Evolutionary conservation across 768 basidiomycete genomes (phyloP).

Genomic region (Lentinus brumalis): DNA sequence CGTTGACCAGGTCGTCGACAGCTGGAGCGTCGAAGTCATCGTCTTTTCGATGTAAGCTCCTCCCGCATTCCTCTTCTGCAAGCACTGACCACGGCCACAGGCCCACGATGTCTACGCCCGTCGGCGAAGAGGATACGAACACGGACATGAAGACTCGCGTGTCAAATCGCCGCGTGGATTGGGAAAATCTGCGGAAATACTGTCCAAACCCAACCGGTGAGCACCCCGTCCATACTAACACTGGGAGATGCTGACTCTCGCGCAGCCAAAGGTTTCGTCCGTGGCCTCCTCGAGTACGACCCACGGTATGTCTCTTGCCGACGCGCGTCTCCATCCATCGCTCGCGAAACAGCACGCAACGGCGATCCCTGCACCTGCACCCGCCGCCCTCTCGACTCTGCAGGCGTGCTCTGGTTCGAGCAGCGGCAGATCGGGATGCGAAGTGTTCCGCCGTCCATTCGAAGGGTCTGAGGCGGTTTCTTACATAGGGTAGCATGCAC

Average conservation of each 20-base stretch:
- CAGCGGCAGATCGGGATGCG: too few species aligned
- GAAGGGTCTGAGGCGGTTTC: too few species aligned
- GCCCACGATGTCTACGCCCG: slow-evolving; percentile 78
- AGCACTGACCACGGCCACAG: slow-evolving; percentile 37
- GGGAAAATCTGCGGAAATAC: slow-evolving; percentile 45
- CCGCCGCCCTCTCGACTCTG: too few species aligned
- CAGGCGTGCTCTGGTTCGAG: too few species aligned
- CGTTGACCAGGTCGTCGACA: slow-evolving; percentile 87
- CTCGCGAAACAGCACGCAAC: slow-evolving; percentile 36
- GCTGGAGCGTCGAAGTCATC: slow-evolving; percentile 96
- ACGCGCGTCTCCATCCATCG: slow-evolving; percentile 80
- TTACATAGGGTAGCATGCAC: too few species aligned
- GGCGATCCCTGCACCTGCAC: not conserved
- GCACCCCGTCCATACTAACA: slow-evolving; percentile 19
- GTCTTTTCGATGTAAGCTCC: slow-evolving; percentile 80
- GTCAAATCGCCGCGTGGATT: slow-evolving; percentile 60
- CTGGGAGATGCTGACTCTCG: slow-evolving; percentile 4
- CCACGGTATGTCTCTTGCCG: slow-evolving; percentile 69
- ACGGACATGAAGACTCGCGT: slow-evolving; percentile 65
- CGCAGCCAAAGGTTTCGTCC: slow-evolving; percentile 68
- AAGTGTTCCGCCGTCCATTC: too few species aligned
- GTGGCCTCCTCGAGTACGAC: slow-evolving; percentile 60
- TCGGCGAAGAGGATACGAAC: slow-evolving; percentile 72
- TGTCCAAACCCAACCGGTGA: slow-evolving; percentile 51
- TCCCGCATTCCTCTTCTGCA: not conserved